phyloP scores from a whole-genome alignment of 78 protist genomes.

The Dictyostelium purpureum region DNA sequence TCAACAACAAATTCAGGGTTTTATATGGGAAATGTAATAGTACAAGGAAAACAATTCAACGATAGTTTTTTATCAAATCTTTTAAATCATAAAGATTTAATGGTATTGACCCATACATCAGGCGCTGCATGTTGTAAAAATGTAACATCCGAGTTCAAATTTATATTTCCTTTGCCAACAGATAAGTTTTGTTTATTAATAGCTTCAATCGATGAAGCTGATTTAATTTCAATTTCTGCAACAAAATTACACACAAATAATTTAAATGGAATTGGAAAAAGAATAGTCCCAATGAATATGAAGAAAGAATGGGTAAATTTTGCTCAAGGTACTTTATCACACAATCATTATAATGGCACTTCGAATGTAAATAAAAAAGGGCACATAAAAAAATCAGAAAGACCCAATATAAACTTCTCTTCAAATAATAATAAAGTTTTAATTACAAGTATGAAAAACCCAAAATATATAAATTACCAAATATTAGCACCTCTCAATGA shows the following conservation, averaged over 20 bases:
- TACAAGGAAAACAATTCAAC: slow-evolving; percentile 8
- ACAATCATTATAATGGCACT: neutral
- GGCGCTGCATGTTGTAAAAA: slow-evolving; percentile 8
- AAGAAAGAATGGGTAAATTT: neutral
- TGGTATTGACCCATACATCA: neutral
- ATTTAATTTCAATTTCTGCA: neutral
- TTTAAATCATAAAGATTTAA: neutral
- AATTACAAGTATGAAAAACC: neutral
- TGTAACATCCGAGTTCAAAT: neutral
- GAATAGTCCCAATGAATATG: neutral
- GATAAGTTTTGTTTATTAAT: slow-evolving; percentile 1
- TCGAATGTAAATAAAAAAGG: too few species aligned
- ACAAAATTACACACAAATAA: neutral
- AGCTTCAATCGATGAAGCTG: neutral
- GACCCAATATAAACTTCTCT: neutral
- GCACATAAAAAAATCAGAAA: neutral
- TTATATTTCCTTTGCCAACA: neutral
- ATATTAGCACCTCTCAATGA: neutral
- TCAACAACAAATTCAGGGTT: neutral
- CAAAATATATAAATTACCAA: slow-evolving; percentile 1
- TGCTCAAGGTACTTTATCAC: neutral
- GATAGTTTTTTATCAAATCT: neutral
- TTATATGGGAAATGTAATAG: neutral
- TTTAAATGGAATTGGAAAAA: neutral
- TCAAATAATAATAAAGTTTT: neutral